Percentiles rank a stretch among this genome's conserved stretches.
Evolutionary conservation across 108 stramenopile species (phyloP).

Genomic region (Mayamaea pseudoterrestris): DNA sequence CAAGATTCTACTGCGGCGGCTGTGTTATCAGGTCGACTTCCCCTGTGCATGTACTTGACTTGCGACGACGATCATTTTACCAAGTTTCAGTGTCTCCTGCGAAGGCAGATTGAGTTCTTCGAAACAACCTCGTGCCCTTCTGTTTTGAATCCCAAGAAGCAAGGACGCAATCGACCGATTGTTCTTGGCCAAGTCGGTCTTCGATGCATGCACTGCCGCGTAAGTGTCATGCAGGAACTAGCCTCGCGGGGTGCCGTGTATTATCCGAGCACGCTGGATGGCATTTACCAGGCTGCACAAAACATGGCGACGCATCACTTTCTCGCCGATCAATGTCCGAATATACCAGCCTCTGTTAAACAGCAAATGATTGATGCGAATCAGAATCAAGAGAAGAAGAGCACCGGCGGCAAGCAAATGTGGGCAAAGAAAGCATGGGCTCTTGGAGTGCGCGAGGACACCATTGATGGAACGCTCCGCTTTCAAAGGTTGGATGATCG

Average conservation of each 20-base stretch:
- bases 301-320: constrained; percentile 28
- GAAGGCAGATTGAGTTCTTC: constrained; percentile 46
- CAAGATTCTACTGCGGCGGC: too few relatives aligned
- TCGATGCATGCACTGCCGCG: constrained; percentile 29
- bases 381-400: constrained; percentile 16
- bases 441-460: constrained; percentile 20
- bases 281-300: constrained; percentile 35
- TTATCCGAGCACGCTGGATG: constrained; percentile 22
- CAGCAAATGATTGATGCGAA: background rate
- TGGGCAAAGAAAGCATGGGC: constrained; percentile 42
- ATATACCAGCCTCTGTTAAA: constrained; percentile 3
- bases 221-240: constrained; percentile 5
- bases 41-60: constrained; percentile 7
- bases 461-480: too few relatives aligned
- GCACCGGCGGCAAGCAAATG: constrained; percentile 60
- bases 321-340: constrained; percentile 9
- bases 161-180: constrained; percentile 22
- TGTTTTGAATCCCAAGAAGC: too few relatives aligned
- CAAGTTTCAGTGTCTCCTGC: constrained; percentile 40
- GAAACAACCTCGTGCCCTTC: too few relatives aligned
- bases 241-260: constrained; percentile 27
- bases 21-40: too few relatives aligned
- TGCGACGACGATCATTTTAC: constrained; percentile 19
- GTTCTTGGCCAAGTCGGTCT: constrained; percentile 28
- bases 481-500: too few relatives aligned